Conservation (phyloP, 2,329 filamentous ascomycete genomes). For the Aspergillus pseudonomiae region DNA sequence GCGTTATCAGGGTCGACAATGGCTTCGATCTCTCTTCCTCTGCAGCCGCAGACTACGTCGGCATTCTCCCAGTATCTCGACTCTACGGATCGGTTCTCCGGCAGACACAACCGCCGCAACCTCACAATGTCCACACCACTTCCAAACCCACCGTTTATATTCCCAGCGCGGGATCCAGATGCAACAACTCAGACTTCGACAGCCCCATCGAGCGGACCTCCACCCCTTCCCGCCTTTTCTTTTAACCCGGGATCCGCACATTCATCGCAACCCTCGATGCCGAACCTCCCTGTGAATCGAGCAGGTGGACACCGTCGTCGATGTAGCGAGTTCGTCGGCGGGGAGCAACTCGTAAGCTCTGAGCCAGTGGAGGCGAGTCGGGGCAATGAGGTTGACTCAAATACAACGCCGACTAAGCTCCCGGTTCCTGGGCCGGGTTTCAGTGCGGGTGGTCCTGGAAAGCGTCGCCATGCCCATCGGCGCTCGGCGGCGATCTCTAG, state of each 20-base stretch:
- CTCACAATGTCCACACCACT: constrained; percentile 34
- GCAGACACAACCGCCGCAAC: constrained; percentile 28
- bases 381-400: constrained; percentile 27
- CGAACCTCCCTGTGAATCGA: constrained; percentile 53
- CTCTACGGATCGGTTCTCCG: constrained; percentile 21
- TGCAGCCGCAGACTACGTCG: constrained; percentile 31
- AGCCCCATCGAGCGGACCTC: constrained; percentile 51
- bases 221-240: constrained; percentile 41
- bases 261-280: constrained; percentile 56
- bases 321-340: constrained; percentile 85
- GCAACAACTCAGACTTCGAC: constrained; percentile 39
- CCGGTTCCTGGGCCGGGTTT: constrained; percentile 39
- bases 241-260: constrained; percentile 39
- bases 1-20: constrained; percentile 23
- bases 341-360: constrained; percentile 55
- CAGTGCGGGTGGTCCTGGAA: constrained; percentile 52
- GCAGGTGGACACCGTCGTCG: constrained; percentile 70
- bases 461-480: constrained; percentile 76
- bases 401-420: constrained; percentile 28
- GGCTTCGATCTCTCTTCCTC: constrained; percentile 43
- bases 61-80: constrained; percentile 33
- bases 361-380: constrained; percentile 63
- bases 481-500: constrained; percentile 81
- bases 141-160: constrained; percentile 68
- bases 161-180: constrained; percentile 54